A percentile compares a stretch with the other conserved stretches of the same genome.
These are phyloP conservation scores for Nitzschia sp. DNA, from an alignment of 108 stramenopile species.

Conservation along the genomic window DNA sequence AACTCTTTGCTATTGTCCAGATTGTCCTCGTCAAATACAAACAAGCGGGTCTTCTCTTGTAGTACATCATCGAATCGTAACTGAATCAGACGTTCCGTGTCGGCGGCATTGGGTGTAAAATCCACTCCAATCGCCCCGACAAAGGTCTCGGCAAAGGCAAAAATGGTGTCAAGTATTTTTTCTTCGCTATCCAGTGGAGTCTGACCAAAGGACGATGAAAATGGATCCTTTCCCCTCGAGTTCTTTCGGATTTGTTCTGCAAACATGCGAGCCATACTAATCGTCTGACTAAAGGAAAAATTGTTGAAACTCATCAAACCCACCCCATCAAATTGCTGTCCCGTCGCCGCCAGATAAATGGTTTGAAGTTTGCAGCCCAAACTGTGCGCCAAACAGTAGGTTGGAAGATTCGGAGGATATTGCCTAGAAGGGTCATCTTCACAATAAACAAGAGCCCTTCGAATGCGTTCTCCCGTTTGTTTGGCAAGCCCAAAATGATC, in stretches of 20 bases:
- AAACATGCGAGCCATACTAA: conserved; percentile 67
- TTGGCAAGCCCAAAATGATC: conserved; percentile 81
- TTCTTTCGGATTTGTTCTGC: conserved; percentile 57
- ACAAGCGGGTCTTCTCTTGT: conserved; percentile 65
- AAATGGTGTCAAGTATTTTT: conserved; percentile 53
- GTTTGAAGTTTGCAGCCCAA: conserved; percentile 73
- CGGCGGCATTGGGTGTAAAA: conserved; percentile 61
- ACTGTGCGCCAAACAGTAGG: conserved; percentile 65
- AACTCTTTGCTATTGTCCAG: conserved; percentile 68
- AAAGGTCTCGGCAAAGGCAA: conserved; percentile 72
- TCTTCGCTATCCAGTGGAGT: conserved; percentile 16
- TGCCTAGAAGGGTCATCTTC: conserved; percentile 52
- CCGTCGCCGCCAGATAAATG: conserved; percentile 76
- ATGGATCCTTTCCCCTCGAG: conserved; percentile 11
- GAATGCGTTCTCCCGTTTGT: conserved; percentile 55
- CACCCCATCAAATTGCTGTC: conserved; percentile 63
- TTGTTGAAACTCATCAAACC: conserved; percentile 81
- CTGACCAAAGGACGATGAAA: not conserved
- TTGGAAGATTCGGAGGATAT: conserved; percentile 52
- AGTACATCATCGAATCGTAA: conserved; percentile 58
- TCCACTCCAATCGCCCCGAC: conserved; percentile 74
- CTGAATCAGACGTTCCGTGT: conserved; percentile 64
- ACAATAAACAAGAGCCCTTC: conserved; percentile 57
- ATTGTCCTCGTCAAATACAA: conserved; percentile 76
- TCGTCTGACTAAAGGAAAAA: conserved; percentile 72